Conservation (phyloP, 441 rosid genomes). For the Brassica balearica region DNA sequence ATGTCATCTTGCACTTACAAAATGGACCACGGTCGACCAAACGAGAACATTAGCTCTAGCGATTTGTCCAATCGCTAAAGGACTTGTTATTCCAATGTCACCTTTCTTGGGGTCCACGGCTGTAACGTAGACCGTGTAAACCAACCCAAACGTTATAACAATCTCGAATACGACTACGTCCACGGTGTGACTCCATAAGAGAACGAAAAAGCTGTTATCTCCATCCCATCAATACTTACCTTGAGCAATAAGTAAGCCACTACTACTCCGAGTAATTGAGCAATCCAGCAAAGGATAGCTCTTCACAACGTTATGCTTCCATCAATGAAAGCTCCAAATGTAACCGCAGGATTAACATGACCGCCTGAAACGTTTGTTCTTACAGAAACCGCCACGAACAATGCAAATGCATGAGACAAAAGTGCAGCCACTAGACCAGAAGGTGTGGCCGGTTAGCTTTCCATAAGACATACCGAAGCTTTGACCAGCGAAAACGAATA, state of each 20-base stretch:
- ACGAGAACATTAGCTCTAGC: conserved; percentile 72
- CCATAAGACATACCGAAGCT: conserved; percentile 71
- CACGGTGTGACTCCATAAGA: conserved; percentile 52
- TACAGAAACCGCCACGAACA: conserved; percentile 59
- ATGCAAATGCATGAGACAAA: conserved; percentile 62
- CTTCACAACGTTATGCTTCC: conserved; percentile 60
- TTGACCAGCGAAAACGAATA: conserved; percentile 72
- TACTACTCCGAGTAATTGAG: conserved; percentile 66
- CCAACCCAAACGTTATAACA: conserved; percentile 68
- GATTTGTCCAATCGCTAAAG: conserved; percentile 63
- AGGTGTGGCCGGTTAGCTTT: conserved; percentile 60
- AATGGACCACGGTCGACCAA: too few species aligned
- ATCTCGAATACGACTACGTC: conserved; percentile 66
- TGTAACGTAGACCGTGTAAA: conserved; percentile 43
- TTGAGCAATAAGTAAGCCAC: conserved; percentile 42
- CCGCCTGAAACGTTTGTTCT: conserved; percentile 69
- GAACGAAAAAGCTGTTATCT: conserved; percentile 59
- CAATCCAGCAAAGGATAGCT: conserved; percentile 60
- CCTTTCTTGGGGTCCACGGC: conserved; percentile 73
- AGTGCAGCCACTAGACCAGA: conserved; percentile 61
- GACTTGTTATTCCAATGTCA: conserved; percentile 57
- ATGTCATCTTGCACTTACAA: too few species aligned
- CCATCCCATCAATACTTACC: conserved; percentile 62
- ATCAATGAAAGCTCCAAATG: conserved; percentile 63
- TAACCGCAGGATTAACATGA: conserved; percentile 71